Base-by-base conservation (phyloP, 805 yeast species). In the Zygoascus tannicola region DNA sequence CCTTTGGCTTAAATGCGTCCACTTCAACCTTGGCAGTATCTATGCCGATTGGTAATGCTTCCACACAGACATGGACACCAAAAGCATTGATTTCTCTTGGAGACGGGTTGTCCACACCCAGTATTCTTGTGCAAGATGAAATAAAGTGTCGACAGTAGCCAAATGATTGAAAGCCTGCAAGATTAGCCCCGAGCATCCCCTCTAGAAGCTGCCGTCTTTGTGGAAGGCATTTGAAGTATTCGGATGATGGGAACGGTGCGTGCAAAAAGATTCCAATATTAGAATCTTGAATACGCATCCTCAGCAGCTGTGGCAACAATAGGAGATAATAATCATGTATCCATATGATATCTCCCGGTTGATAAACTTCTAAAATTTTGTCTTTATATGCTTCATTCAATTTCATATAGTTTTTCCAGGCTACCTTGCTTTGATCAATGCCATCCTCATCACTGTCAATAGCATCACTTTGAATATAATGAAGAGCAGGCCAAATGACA, bases 241-340 rank as follows among this genome's bases (percentile, higher is more conserved):
- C 99, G 15, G 87, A 80, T 21, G 95, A 80, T 10, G 97, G 96
- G 72, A 90, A 88, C n/a, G 97, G 95, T 2, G 85, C 75, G 61
- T 88, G 96, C 51, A 88, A 64, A 62, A 76, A 87, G 43, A 84
- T 76, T 12, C 90, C 92, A 51, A 88, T 81, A 48, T 69, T 69
- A 4, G 85, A 83, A 45, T 80, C 75, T 2, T 85, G 85, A 40
- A 81, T 69, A 55, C 75, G 77, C 82, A 81, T 79, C 52, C 95
- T 73, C 50, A 88, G 65, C 62, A 88, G 70, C 57, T 82, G 92
- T 2, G 97, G 97, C 46, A 88, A 67, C 36, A 88, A 65, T 49
- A 87, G 64, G 48, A 88, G 66, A 57, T 88, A 85, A 64, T 85
- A 87, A 64, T 88, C 97, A 65, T 88, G 96, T 53, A 88, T 73